Conservation (phyloP, 768 basidiomycete species). For the Tephrocybe sp. region DNA sequence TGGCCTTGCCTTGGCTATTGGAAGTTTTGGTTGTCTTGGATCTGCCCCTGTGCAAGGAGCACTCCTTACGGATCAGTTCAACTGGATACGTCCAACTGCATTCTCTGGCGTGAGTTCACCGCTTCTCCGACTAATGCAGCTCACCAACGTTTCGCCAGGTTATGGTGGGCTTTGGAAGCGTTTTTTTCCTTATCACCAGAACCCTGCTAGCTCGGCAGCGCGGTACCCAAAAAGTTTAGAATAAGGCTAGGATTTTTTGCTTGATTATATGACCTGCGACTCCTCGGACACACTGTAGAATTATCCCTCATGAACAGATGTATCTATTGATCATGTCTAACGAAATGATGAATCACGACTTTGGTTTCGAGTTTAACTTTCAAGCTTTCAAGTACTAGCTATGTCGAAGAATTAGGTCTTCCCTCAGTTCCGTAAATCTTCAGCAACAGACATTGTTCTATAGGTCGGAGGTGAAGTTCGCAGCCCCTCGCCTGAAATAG, state of each 20-base stretch:
- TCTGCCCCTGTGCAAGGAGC: constrained; percentile 34
- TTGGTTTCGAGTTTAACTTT: no score
- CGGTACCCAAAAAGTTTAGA: constrained; percentile 8
- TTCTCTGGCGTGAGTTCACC: constrained; percentile 29
- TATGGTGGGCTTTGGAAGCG: constrained; percentile 5
- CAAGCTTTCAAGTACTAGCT: no score
- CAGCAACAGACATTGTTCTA: background rate
- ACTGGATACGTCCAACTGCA: constrained; percentile 30
- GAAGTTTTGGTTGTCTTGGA: constrained; percentile 28
- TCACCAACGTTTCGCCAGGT: background rate
- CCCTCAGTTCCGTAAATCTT: no score
- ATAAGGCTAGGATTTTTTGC: no score
- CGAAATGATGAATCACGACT: no score
- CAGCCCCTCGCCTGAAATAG: background rate
- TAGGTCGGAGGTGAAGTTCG: background rate
- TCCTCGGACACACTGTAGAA: no score
- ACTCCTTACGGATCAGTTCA: constrained; percentile 25
- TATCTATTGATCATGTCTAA: no score
- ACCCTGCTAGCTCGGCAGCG: constrained; percentile 1
- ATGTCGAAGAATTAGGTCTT: no score
- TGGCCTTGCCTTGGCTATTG: constrained; percentile 31
- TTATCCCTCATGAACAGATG: no score
- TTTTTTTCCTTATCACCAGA: constrained; percentile 5
- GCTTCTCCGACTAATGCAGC: background rate
- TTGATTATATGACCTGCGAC: background rate